Evolutionary conservation across 1,284 basidiomycete genomes (phyloP), one percentile per base, ranked within the genome.

Genomic region (Boletus smithii): DNA sequence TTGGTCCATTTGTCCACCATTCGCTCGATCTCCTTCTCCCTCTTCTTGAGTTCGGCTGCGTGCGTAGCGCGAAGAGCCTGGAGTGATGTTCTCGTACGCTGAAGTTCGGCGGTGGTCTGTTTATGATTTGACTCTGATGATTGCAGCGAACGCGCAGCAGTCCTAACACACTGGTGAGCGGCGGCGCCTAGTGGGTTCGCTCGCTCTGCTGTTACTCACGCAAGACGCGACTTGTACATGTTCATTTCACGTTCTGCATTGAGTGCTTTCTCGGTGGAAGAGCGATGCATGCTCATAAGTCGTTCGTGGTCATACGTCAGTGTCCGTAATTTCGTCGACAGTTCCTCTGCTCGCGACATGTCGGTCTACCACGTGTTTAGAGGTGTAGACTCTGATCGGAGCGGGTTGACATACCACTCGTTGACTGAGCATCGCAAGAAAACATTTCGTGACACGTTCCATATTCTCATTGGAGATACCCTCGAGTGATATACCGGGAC

Each of bases 241-340:
- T 81, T 83, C 61, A 79, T 77, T 61, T 93, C 91, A 18, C 83
- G 73, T 67, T 91, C 83, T 42, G 87, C 78, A 49, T 76, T 80
- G 30, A 82, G 80, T n/a, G 81, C 72, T 43, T 73, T 73, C 49
- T 84, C 78, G 14, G 67, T 77, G 39, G 76, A 76, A 17, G 70
- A 68, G 44, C 70, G 74, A 62, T 85, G 75, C 74, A 88, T 81
- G 14, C 79, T 78, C 30, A 69, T 67, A 37, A 93, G 71, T 2
- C 91, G 79, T 58, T 94, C 90, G 50, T 90, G 76, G 58, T 95
- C 92, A 54, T 95, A 94, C 8, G 81, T 77, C 3, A 93, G 68
- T 0, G 88, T 91, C 14, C 88, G 75, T 32, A 90, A 69, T 54
- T 89, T 87, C 0, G 87, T 83, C 0, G 82, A 76, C 4, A 93